Evolutionary conservation across 2,329 filamentous ascomycete species (phyloP).

Genomic region (Aureobasidium sp.): DNA sequence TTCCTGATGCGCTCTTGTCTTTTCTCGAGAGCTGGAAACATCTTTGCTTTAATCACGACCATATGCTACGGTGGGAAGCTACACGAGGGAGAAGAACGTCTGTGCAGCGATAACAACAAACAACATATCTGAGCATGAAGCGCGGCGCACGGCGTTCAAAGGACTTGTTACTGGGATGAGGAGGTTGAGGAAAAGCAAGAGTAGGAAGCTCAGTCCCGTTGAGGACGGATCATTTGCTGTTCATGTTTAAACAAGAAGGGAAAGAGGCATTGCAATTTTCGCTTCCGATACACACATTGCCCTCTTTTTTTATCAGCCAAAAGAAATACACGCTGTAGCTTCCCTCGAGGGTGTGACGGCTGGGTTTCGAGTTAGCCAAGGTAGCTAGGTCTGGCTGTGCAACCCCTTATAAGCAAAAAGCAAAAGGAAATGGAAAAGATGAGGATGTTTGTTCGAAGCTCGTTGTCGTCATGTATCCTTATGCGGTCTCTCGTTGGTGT

Average conservation of each 20-base stretch:
- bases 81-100: background rate
- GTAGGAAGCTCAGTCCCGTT: background rate
- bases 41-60: constrained; percentile 2
- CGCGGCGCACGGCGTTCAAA: constrained; percentile 13
- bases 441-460: no score
- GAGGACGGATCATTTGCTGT: background rate
- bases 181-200: background rate
- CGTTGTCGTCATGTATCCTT: no score
- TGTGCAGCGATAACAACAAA: background rate
- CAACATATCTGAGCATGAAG: background rate
- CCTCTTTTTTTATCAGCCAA: no score
- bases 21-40: background rate
- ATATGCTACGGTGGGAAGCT: background rate
- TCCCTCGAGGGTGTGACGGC: background rate
- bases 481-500: no score
- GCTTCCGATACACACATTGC: background rate
- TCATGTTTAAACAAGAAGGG: background rate
- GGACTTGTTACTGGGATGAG: background rate
- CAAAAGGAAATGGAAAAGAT: no score
- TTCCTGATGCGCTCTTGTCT: background rate
- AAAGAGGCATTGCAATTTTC: background rate
- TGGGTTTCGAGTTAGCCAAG: no score
- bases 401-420: no score
- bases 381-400: no score
- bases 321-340: background rate